Percentiles rank a stretch among this genome's conserved stretches.
Evolutionary conservation across 805 yeast genomes (phyloP).

Genomic region (Cyberlindnera euphorbiiphila): DNA sequence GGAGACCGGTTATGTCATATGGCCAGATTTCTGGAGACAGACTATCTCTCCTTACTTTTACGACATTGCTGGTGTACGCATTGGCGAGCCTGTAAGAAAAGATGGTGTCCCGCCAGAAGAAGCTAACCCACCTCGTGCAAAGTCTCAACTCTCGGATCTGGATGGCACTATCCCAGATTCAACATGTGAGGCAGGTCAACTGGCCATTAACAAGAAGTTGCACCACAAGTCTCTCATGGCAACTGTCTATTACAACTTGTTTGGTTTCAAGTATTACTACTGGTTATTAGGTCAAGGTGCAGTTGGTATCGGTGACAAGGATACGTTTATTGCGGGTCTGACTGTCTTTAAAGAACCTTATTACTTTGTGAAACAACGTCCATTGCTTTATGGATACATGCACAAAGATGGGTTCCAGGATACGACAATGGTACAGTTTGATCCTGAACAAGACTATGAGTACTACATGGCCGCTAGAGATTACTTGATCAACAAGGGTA

Average conservation of each 20-base stretch:
- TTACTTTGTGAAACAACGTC: constrained; percentile 28
- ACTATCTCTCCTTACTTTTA: constrained; percentile 60
- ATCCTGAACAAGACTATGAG: constrained; percentile 27
- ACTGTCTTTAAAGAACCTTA: constrained; percentile 24
- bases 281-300: constrained; percentile 70
- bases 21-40: constrained; percentile 73
- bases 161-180: constrained; percentile 68
- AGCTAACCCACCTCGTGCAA: constrained; percentile 39
- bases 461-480: constrained; percentile 22
- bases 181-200: constrained; percentile 69
- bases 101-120: constrained; percentile 34
- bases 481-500: constrained; percentile 17
- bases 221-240: constrained; percentile 58
- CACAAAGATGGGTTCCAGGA: constrained; percentile 27
- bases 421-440: constrained; percentile 29
- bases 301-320: constrained; percentile 80
- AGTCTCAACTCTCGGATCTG: constrained; percentile 49
- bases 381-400: constrained; percentile 24
- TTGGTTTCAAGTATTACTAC: constrained; percentile 66
- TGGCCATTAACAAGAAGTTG: constrained; percentile 54
- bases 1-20: constrained; percentile 45
- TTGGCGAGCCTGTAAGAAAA: constrained; percentile 35
- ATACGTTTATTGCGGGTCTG: constrained; percentile 50
- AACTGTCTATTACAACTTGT: constrained; percentile 60
- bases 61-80: constrained; percentile 46